Evolutionary conservation across 2,329 filamentous ascomycete species (phyloP).

Genomic region (Periglandula ipomoeae): DNA sequence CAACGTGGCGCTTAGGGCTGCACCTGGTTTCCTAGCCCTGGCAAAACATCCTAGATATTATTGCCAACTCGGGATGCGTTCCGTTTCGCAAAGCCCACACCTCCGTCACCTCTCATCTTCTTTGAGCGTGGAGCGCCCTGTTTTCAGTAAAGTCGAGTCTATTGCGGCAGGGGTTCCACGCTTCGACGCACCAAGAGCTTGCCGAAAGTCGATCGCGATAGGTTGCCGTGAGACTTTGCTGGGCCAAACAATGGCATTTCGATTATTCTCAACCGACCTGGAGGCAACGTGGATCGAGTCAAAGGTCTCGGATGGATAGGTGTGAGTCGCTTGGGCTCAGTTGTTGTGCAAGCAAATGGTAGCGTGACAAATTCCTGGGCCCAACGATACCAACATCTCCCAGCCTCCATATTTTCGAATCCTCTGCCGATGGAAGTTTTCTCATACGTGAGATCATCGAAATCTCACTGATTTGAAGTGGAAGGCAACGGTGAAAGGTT

Average conservation of each 20-base stretch:
- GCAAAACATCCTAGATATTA: neutral
- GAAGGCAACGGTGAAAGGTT: neutral
- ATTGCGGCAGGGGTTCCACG: neutral
- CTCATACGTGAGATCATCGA: neutral
- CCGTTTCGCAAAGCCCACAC: neutral
- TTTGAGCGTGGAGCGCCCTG: neutral
- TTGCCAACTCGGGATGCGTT: slow-evolving; percentile 2
- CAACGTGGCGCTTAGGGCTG: neutral
- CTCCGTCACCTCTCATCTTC: neutral
- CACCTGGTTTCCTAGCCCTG: neutral
- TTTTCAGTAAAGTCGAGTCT: neutral
- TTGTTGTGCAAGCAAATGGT: neutral
- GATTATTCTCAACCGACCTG: neutral
- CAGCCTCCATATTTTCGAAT: neutral
- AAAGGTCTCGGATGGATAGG: neutral
- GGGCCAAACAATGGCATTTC: neutral
- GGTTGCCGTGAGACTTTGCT: neutral
- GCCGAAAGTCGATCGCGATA: neutral
- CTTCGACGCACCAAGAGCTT: neutral
- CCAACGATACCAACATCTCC: neutral
- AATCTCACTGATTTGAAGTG: neutral
- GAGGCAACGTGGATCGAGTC: neutral
- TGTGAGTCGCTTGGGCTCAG: neutral
- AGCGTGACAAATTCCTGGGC: neutral
- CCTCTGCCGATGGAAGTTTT: neutral